A percentile compares a stretch with the other conserved stretches of the same genome.
phyloP scores from a whole-genome alignment of 495 filamentous ascomycete species.

The Usnea hakonensis region DNA sequence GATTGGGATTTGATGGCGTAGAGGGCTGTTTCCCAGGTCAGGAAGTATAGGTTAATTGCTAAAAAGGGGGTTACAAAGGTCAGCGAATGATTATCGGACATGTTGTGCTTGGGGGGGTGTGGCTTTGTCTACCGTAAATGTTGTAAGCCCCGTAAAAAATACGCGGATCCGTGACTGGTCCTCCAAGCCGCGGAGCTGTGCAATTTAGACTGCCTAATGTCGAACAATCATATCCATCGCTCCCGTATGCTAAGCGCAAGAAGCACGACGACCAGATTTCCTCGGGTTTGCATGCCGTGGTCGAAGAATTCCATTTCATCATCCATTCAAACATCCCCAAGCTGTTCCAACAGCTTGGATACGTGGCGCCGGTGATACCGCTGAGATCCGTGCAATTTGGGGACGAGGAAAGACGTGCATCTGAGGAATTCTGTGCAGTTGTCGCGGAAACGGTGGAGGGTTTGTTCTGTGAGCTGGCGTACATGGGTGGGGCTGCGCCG shows the following conservation, averaged over 20 bases:
- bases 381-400: not conserved
- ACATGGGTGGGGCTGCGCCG: not conserved
- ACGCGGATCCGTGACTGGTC: not conserved
- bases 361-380: not conserved
- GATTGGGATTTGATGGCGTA: not conserved
- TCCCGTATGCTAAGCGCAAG: not conserved
- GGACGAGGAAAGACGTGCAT: not conserved
- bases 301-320: not conserved
- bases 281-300: not conserved
- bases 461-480: not conserved
- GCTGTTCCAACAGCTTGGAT: not conserved
- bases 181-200: not conserved
- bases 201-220: not conserved
- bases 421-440: too few species aligned
- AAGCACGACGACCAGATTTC: constrained; percentile 4
- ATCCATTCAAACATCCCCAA: not conserved
- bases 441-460: not conserved
- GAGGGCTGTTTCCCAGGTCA: not conserved
- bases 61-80: not conserved
- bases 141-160: not conserved
- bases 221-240: not conserved
- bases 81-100: not conserved
- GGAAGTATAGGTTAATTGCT: not conserved
- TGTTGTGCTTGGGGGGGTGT: not conserved
- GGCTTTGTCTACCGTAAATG: not conserved